Base-by-base conservation (phyloP, 345 rosid species). In the rapeseed (Brassica napus) region DNA sequence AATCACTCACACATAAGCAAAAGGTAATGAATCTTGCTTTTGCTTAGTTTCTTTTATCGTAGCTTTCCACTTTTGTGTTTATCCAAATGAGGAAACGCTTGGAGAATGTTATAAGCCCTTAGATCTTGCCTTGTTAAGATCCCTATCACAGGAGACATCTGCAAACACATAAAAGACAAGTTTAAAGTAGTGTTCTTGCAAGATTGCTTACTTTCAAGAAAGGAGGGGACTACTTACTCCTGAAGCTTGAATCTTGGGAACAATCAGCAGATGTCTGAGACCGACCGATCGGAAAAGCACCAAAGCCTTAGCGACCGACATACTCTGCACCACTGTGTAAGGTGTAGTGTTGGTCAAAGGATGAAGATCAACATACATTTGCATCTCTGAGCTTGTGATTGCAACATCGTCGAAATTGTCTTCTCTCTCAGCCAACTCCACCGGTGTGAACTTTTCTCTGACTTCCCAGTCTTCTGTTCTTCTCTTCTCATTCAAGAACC, bases 81-180 rank as follows among this genome's bases (percentile, higher is more conserved):
- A 67, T 77, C 89, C 81, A 90, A 74, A 71, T 89, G 87, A 75
- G 97, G 97, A 44, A 94, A 90, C 15, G 93, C 94, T 16, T 79
- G 74, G 79, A 88, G 78, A 80, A 90, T 88, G 85, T 90, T 90
- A 84, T 80, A 82, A 23, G 93, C 88, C 73, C 88, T 85, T 54
- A 94, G 78, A 75, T 94, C 97, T 83, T 92, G 97, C 87, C 98
- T 85, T 39, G 94, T 90, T 88, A 92, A 79, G 78, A 94, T 87
- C 32, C 98, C 97, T 5, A 88, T 78, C 68, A 89, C 91, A 2
- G 92, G 94, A 68, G 89, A 79, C 54, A 78, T 84, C 98, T 92
- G 84, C 84, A 75, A 76, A 26, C 12, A 71, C 23, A 52, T 49
- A 60, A 44, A 21, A 55, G 15, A 69, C 34, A 31, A 35, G 39